Evolutionary conservation across 2,329 filamentous ascomycete species (phyloP).

Genomic region (Fusarium siculi): DNA sequence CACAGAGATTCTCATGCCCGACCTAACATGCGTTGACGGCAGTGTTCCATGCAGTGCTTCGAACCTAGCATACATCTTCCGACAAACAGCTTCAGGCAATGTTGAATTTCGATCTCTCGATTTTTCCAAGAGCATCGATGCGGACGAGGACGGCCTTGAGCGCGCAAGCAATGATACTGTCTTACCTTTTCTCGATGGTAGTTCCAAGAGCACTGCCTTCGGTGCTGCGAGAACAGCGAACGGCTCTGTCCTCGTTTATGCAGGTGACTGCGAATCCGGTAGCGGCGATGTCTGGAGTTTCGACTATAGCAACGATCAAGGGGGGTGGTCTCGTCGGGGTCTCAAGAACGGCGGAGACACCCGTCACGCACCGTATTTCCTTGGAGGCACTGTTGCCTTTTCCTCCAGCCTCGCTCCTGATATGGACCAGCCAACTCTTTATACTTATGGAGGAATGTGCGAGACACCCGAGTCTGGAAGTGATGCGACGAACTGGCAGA

Average conservation of each 20-base stretch:
- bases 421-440: constrained; percentile 67
- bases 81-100: constrained; percentile 58
- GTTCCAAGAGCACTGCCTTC: constrained; percentile 66
- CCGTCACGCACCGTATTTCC: constrained; percentile 57
- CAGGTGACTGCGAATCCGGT: constrained; percentile 74
- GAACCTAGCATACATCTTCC: constrained; percentile 76
- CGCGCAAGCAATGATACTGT: constrained; percentile 61
- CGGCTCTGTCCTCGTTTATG: constrained; percentile 78
- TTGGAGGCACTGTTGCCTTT: constrained; percentile 72
- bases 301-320: constrained; percentile 45
- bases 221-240: constrained; percentile 72
- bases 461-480: constrained; percentile 54
- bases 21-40: constrained; percentile 54
- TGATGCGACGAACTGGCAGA: constrained; percentile 68
- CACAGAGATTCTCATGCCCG: constrained; percentile 73
- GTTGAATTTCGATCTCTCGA: constrained; percentile 72
- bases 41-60: constrained; percentile 48
- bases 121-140: constrained; percentile 66
- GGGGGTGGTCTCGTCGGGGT: constrained; percentile 39
- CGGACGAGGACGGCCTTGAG: constrained; percentile 56
- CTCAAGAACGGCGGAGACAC: constrained; percentile 34
- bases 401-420: constrained; percentile 67
- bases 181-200: constrained; percentile 70
- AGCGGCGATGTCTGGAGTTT: constrained; percentile 74
- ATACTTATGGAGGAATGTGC: constrained; percentile 93